Conservation (phyloP, 805 yeast species). For the Metschnikowia sp. region DNA sequence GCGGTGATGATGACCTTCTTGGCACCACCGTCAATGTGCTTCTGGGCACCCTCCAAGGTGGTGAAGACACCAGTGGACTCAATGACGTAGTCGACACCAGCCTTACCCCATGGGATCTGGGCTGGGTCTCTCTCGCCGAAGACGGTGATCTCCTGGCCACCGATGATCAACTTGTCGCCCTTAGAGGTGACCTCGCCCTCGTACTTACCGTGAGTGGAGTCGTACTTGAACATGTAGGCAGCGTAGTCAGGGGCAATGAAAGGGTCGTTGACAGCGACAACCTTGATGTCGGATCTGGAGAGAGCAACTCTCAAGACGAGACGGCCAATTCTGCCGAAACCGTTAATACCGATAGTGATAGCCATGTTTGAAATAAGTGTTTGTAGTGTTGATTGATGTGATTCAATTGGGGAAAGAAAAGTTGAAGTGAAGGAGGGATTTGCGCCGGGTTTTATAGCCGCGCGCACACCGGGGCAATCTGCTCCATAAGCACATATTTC, state of each 20-base stretch:
- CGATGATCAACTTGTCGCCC: conserved; percentile 60
- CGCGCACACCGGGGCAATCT: conserved; percentile 18
- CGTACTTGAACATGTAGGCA: conserved; percentile 93
- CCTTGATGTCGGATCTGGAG: conserved; percentile 67
- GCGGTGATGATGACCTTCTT: conserved; percentile 94
- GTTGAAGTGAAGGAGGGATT: not conserved
- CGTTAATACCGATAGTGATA: conserved; percentile 84
- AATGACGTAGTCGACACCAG: conserved; percentile 80
- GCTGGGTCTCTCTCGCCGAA: conserved; percentile 85
- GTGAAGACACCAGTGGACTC: conserved; percentile 97
- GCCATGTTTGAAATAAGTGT: conserved; percentile 36
- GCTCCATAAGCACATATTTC: conserved; percentile 15
- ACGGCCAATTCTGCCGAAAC: conserved; percentile 94
- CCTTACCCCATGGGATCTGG: conserved; percentile 81
- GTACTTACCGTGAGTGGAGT: conserved; percentile 87
- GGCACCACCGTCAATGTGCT: conserved; percentile 88
- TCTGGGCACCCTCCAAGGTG: conserved; percentile 71
- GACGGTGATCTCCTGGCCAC: conserved; percentile 64
- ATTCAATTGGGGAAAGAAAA: conserved; percentile 11
- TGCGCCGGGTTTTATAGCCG: conserved; percentile 7
- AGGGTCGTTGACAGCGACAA: conserved; percentile 89
- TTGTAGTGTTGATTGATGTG: conserved; percentile 1
- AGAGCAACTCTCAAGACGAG: conserved; percentile 82
- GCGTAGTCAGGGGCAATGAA: conserved; percentile 88
- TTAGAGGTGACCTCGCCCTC: conserved; percentile 65